A percentile compares a stretch with the other conserved stretches of the same genome.
Evolutionary conservation across 345 rosid species (phyloP).

Genomic region (Laguncularia racemosa): DNA sequence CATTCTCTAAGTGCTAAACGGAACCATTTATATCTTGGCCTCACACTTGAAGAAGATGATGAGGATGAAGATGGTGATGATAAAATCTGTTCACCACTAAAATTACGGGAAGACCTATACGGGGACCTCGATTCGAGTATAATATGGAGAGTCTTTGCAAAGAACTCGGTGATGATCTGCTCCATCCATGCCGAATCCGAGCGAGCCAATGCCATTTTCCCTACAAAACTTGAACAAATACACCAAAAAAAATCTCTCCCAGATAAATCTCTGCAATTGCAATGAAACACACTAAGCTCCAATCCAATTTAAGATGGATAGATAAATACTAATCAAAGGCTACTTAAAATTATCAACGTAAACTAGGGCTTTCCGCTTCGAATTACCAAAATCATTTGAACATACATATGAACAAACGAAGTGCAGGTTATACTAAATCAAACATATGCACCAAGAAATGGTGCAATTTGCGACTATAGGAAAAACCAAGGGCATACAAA

Average conservation of each 20-base stretch:
- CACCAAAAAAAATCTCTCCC: not conserved
- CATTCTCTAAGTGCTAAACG: slow-evolving; percentile 86
- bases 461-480: too few species aligned
- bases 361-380: too few species aligned
- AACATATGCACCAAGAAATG: too few species aligned
- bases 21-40: slow-evolving; percentile 92
- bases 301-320: not conserved
- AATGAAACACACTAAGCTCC: slow-evolving; percentile 2
- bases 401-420: too few species aligned
- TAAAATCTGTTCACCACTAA: slow-evolving; percentile 66
- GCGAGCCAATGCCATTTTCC: slow-evolving; percentile 22
- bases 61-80: slow-evolving; percentile 77
- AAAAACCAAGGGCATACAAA: too few species aligned
- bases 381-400: too few species aligned
- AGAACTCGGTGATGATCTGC: slow-evolving; percentile 83
- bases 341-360: too few species aligned
- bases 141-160: slow-evolving; percentile 81
- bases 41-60: slow-evolving; percentile 69
- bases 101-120: slow-evolving; percentile 71
- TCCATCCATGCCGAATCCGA: slow-evolving; percentile 71
- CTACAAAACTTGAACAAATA: not conserved
- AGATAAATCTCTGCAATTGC: too few species aligned
- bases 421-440: too few species aligned
- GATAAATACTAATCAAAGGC: too few species aligned
- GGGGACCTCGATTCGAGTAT: slow-evolving; percentile 89